These are phyloP conservation scores for Phytopythium ostracodes DNA, from an alignment of 352 stramenopile genomes.

Conservation along the genomic window DNA sequence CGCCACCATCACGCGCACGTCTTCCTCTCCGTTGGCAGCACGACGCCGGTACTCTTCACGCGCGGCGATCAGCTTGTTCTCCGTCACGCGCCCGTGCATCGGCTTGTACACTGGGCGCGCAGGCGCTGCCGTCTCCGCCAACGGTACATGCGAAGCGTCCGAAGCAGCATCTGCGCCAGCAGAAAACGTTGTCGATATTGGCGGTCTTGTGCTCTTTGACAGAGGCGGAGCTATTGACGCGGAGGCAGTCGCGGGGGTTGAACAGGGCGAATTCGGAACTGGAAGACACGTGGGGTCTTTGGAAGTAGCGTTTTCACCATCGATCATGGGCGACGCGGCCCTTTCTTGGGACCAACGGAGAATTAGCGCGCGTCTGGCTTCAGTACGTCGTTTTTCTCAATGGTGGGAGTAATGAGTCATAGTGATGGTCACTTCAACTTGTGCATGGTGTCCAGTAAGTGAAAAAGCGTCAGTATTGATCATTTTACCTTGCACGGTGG, in stretches of 20 bases:
- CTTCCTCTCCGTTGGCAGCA: background rate
- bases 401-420: too few species aligned
- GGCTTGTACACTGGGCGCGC: background rate
- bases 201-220: background rate
- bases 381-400: background rate
- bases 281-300: background rate
- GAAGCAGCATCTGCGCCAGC: background rate
- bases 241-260: too few species aligned
- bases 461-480: too few species aligned
- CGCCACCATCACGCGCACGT: background rate
- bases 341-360: background rate
- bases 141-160: too few species aligned
- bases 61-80: background rate
- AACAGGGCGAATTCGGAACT: background rate
- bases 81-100: background rate
- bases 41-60: background rate
- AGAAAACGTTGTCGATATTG: background rate
- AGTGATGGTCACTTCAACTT: background rate
- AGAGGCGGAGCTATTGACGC: background rate
- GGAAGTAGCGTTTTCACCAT: too few species aligned
- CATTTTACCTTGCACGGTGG: too few species aligned
- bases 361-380: background rate
- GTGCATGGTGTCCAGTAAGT: too few species aligned
- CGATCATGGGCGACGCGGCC: too few species aligned
- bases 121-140: too few species aligned